Percentiles rank a stretch among this genome's conserved stretches.
phyloP scores from a whole-genome alignment of 1,284 basidiomycete genomes.

The Marasmius sp. region DNA sequence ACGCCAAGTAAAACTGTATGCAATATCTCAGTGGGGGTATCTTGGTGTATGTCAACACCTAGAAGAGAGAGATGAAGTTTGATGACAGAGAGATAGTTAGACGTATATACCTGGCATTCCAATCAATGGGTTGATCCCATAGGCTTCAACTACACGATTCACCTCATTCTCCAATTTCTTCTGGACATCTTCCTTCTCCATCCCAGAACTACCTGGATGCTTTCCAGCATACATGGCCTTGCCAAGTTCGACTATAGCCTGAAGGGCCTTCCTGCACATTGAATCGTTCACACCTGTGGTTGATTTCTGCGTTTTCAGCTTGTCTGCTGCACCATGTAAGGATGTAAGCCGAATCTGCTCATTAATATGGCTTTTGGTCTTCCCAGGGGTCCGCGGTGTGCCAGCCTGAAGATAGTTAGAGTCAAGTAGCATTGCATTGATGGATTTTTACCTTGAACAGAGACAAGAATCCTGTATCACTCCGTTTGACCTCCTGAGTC shows the following conservation, averaged over 20 bases:
- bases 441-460: not conserved
- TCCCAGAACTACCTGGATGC: not conserved
- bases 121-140: not conserved
- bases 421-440: too few relatives aligned
- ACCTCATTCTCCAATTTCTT: not conserved
- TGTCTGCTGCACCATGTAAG: slow-evolving; percentile 27
- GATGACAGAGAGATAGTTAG: too few relatives aligned
- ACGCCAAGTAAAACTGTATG: slow-evolving; percentile 35
- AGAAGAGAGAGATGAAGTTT: not conserved
- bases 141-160: not conserved
- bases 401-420: not conserved
- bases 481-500: slow-evolving; percentile 14
- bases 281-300: slow-evolving; percentile 18
- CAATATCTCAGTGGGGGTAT: slow-evolving; percentile 36
- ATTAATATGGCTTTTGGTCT: too few relatives aligned
- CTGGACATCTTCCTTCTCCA: not conserved
- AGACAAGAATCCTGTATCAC: slow-evolving; percentile 18
- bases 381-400: not conserved
- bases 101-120: not conserved
- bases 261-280: not conserved
- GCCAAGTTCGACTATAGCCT: too few relatives aligned
- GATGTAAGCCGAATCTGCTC: slow-evolving; percentile 2
- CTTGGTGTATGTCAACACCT: slow-evolving; percentile 35
- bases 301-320: slow-evolving; percentile 28
- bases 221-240: slow-evolving; percentile 10